Evolutionary conservation across 2,329 filamentous ascomycete genomes (phyloP), one percentile per base, ranked within the genome.

Genomic region (Microdochium bolleyi): DNA sequence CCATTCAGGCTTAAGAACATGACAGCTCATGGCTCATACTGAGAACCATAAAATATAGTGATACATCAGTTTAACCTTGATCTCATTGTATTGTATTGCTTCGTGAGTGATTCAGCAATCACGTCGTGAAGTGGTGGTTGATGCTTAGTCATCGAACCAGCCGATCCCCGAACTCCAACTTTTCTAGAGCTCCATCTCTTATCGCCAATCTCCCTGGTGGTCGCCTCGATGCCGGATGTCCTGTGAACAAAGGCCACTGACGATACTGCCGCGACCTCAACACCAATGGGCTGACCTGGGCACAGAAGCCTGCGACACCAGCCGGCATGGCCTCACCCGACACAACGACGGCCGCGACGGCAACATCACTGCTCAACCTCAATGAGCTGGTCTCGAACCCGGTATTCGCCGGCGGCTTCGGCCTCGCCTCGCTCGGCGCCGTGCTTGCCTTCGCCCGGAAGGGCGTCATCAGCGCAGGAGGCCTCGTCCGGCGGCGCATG

Each of bases 351-450:
- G 24, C 48, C 3, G 48, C 48, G 8, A 25, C 48, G 22, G 19
- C 24, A 13, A 27, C 48, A 19, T 49, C 48, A 3, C 48, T 49
- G 16, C 48, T 49, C 48, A 30, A 49, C 48, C 68, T 84, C 67
- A 77, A 83, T 75, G 73, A 72, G 22, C 76, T 85, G 50, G 79
- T 84, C 64, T 76, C 80, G 46, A 86, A 86, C 59, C 83, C 83
- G 13, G 73, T 84, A 49, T 83, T 83, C 62, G 80, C 80, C 11
- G 80, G 82, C 73, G 92, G 94, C 61, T 89, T 97, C 61, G 94
- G 94, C 60, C 87, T 99, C 51, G 94, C 92, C 55, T 89, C 88
- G 27, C 78, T 99, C 51, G 94, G 91, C 57, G 89, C 91, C 32
- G 87, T 82, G 41, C 80, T 91, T 30, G 87, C 90, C 13, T 82